These are phyloP conservation scores for Carpinus viminea DNA, from an alignment of 306 rosid genomes.

Conservation along the genomic window DNA sequence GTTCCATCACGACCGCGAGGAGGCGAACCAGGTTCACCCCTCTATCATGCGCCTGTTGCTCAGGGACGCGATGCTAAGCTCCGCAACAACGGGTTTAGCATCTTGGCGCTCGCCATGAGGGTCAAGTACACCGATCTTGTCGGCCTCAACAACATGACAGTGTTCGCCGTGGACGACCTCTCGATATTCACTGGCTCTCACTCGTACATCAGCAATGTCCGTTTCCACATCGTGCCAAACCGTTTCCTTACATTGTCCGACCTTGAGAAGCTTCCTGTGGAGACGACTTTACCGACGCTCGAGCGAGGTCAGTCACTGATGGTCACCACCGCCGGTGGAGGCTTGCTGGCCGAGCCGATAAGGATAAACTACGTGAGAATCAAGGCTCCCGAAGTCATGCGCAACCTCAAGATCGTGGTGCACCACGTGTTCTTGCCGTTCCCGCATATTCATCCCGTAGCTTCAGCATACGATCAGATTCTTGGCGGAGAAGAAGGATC, in stretches of 20 bases:
- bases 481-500: conserved; percentile 43
- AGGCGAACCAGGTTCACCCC: conserved; percentile 3
- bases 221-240: conserved; percentile 71
- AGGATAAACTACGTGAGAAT: conserved; percentile 68
- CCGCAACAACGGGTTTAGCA: conserved; percentile 66
- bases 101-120: conserved; percentile 62
- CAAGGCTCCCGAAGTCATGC: conserved; percentile 53
- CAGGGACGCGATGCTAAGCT: conserved; percentile 69
- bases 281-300: conserved; percentile 58
- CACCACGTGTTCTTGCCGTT: conserved; percentile 66
- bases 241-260: conserved; percentile 49
- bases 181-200: conserved; percentile 72
- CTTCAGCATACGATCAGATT: conserved; percentile 43
- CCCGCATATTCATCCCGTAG: conserved; percentile 56
- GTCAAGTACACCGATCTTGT: conserved; percentile 61
- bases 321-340: conserved; percentile 57
- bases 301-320: conserved; percentile 49
- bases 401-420: conserved; percentile 58
- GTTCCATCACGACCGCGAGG: conserved; percentile 51
- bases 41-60: conserved; percentile 61
- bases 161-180: conserved; percentile 62
- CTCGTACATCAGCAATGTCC: conserved; percentile 54
- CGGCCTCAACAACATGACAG: conserved; percentile 59
- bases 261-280: conserved; percentile 64
- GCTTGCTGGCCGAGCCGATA: conserved; percentile 40